These are phyloP conservation scores for Inga leiocalycina DNA, from an alignment of 306 rosid genomes.

Conservation along the genomic window DNA sequence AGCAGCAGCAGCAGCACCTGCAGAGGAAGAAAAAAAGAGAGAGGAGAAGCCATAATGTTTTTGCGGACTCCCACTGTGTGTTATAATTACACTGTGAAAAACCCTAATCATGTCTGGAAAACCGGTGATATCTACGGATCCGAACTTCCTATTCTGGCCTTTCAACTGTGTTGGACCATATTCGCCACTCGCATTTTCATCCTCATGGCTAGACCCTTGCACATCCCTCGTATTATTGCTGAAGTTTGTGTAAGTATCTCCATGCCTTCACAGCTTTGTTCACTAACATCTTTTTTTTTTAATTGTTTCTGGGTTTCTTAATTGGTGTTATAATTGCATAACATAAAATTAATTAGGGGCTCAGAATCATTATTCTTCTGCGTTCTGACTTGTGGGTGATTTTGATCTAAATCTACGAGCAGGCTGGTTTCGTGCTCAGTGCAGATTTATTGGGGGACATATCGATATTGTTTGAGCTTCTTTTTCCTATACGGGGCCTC, in stretches of 20 bases:
- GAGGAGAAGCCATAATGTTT: not conserved
- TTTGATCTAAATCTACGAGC: not conserved
- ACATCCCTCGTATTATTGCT: slow-evolving; percentile 42
- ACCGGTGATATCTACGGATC: not conserved
- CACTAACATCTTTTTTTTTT: not conserved
- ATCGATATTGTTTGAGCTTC: fast-evolving
- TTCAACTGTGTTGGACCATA: not conserved
- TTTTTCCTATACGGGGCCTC: slow-evolving; percentile 18
- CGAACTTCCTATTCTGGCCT: slow-evolving; percentile 29
- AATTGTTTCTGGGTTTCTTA: not conserved
- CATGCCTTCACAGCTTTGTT: not conserved
- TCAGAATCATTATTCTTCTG: not conserved
- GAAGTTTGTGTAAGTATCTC: slow-evolving; percentile 32
- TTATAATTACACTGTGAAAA: not conserved
- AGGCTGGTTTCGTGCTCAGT: slow-evolving; percentile 43
- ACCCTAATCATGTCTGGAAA: slow-evolving; percentile 39
- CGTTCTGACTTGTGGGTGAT: not conserved
- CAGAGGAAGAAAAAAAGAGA: not conserved
- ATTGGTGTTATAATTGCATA: not conserved
- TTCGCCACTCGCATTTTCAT: slow-evolving; percentile 3
- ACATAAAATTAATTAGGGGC: not conserved
- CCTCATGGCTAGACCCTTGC: slow-evolving; percentile 28
- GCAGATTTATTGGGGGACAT: slow-evolving; percentile 1
- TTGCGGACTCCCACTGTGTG: not conserved
- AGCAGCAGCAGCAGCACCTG: not conserved